These are phyloP conservation scores for Microstegium vimineum DNA, from an alignment of 176 grass and related monocot species.

Conservation along the genomic window DNA sequence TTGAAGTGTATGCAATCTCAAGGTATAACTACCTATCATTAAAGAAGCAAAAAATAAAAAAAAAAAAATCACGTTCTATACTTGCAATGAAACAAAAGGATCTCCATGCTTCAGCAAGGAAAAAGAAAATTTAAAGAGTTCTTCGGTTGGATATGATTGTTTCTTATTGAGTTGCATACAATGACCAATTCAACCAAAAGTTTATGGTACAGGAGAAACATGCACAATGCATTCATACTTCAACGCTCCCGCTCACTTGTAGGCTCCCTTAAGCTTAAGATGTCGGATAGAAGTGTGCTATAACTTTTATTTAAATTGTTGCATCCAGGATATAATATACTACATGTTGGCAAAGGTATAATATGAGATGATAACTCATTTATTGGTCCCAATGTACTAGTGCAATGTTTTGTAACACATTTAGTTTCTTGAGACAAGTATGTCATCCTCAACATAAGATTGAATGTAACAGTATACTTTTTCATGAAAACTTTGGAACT, in stretches of 20 bases:
- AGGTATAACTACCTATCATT: background rate
- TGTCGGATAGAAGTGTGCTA: no score
- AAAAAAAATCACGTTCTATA: slow-evolving; percentile 7
- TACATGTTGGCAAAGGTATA: no score
- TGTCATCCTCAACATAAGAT: background rate
- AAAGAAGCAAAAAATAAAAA: slow-evolving; percentile 15
- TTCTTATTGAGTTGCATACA: slow-evolving; percentile 2
- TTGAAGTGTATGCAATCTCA: background rate
- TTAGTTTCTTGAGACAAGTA: background rate
- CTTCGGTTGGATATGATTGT: background rate
- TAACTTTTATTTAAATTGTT: no score
- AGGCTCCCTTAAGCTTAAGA: no score
- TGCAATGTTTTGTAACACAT: background rate
- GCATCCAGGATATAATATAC: no score
- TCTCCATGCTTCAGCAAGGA: background rate
- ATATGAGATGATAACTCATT: no score
- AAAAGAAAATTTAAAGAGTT: background rate
- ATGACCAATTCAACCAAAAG: background rate
- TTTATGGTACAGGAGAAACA: background rate
- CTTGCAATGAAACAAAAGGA: background rate
- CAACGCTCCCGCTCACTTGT: background rate
- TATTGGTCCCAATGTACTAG: slow-evolving; percentile 1
- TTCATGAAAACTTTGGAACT: background rate
- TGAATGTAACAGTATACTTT: background rate
- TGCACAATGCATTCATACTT: background rate